Evolutionary conservation across 768 basidiomycete genomes (phyloP).

Genomic region (Crucibulum laeve): DNA sequence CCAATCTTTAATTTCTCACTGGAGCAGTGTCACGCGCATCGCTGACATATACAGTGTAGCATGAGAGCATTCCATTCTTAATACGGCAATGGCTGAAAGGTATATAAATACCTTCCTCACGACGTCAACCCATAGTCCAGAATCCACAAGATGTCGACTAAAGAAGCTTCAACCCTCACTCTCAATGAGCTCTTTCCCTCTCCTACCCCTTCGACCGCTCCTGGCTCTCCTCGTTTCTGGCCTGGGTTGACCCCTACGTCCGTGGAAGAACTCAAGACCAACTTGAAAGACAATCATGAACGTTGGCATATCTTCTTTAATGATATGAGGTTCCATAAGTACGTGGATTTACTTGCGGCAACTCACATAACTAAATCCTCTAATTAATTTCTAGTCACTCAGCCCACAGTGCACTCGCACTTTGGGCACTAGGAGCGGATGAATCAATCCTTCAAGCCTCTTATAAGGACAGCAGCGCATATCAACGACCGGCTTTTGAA

Average conservation of each 20-base stretch:
- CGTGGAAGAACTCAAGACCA: slow-evolving; percentile 31
- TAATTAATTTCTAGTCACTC: slow-evolving; percentile 35
- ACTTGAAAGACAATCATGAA: slow-evolving; percentile 46
- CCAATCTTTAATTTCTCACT: too few species aligned
- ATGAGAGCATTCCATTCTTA: too few species aligned
- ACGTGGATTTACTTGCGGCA: not conserved
- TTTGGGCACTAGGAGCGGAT: slow-evolving; percentile 58
- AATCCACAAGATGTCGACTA: too few species aligned
- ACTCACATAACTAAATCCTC: not conserved
- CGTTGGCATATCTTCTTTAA: slow-evolving; percentile 55
- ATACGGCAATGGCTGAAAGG: too few species aligned
- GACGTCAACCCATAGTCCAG: too few species aligned
- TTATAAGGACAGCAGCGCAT: slow-evolving; percentile 29
- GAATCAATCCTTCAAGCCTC: slow-evolving; percentile 28
- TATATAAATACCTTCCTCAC: too few species aligned
- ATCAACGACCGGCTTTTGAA: slow-evolving; percentile 30
- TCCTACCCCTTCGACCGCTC: too few species aligned
- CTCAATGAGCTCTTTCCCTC: too few species aligned
- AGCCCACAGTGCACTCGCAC: slow-evolving; percentile 52
- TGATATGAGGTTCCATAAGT: slow-evolving; percentile 32
- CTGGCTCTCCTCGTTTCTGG: too few species aligned
- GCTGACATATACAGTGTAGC: too few species aligned
- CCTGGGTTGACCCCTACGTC: slow-evolving; percentile 31
- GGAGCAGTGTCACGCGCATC: too few species aligned
- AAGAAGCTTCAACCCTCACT: too few species aligned